phyloP scores from a whole-genome alignment of 345 rosid genomes.

The Brassica incana region DNA sequence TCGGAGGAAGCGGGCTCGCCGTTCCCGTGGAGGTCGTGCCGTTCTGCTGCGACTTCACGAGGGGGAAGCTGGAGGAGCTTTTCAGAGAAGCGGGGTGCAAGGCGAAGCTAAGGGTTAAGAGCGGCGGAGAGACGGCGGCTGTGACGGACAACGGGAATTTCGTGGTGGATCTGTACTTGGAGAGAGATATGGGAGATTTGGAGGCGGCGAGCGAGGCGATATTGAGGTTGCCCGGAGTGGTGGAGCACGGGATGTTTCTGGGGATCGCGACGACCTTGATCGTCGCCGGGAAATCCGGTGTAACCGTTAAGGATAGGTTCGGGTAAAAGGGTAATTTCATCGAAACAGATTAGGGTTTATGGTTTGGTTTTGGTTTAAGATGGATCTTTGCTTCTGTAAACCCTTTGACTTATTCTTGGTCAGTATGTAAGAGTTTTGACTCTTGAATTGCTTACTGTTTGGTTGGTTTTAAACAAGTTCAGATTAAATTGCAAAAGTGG shows the following conservation, averaged over 20 bases:
- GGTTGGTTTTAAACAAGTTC: background rate
- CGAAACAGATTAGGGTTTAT: slow-evolving; percentile 18
- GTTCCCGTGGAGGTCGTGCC: slow-evolving; percentile 88
- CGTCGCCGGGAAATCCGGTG: slow-evolving; percentile 79
- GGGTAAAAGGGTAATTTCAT: slow-evolving; percentile 29
- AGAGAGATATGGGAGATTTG: slow-evolving; percentile 79
- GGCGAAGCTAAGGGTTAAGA: slow-evolving; percentile 52
- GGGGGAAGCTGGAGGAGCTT: slow-evolving; percentile 49
- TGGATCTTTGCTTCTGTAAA: slow-evolving; percentile 20
- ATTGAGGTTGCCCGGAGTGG: slow-evolving; percentile 75
- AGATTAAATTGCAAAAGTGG: background rate
- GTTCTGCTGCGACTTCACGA: slow-evolving; percentile 75
- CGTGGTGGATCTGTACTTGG: slow-evolving; percentile 73
- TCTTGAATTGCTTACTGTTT: background rate
- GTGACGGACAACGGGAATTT: slow-evolving; percentile 85
- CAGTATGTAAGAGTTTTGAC: slow-evolving; percentile 2
- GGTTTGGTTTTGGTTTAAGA: slow-evolving; percentile 15
- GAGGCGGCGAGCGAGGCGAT: slow-evolving; percentile 68
- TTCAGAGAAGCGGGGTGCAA: slow-evolving; percentile 64
- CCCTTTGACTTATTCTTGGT: slow-evolving; percentile 18
- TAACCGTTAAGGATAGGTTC: slow-evolving; percentile 56
- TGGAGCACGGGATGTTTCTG: slow-evolving; percentile 93
- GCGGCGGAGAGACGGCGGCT: slow-evolving; percentile 36
- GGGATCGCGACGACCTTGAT: slow-evolving; percentile 90
- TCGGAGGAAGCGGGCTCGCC: slow-evolving; percentile 78